Evolutionary conservation across 106 monocot genomes (phyloP).

Genomic region (Gastrodia elata): DNA sequence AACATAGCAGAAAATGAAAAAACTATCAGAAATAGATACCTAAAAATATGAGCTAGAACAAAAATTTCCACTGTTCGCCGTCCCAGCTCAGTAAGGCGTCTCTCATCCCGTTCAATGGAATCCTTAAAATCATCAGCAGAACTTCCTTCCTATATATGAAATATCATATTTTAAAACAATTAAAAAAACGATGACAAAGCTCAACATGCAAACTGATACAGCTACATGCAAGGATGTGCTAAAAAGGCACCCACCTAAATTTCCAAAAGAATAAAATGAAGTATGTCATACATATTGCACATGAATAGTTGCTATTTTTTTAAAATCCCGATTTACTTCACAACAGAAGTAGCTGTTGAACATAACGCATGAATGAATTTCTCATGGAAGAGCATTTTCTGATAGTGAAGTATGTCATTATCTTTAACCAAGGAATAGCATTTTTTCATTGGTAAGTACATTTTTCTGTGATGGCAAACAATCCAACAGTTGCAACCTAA

Average conservation of each 20-base stretch:
- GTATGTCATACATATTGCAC: not conserved
- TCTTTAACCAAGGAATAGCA: not conserved
- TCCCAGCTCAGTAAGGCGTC: slow-evolving; percentile 78
- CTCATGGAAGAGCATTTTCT: not conserved
- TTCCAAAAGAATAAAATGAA: not conserved
- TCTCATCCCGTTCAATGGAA: slow-evolving; percentile 86
- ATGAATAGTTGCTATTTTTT: not conserved
- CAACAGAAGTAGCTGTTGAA: not conserved
- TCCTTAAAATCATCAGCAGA: slow-evolving; percentile 76
- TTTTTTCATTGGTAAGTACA: not conserved
- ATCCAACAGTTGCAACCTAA: not conserved
- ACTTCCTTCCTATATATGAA: slow-evolving; percentile 53
- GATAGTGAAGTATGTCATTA: not conserved
- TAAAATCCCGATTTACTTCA: not conserved
- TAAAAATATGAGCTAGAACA: slow-evolving; percentile 84
- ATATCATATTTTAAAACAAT: slow-evolving; percentile 7
- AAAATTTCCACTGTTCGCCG: slow-evolving; percentile 81
- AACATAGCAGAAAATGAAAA: not conserved
- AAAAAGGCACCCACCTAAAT: not conserved
- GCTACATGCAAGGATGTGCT: not conserved
- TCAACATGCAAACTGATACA: slow-evolving; percentile 9
- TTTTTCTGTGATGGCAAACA: not conserved
- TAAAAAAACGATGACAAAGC: not conserved
- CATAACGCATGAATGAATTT: not conserved
- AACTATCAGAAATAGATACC: slow-evolving; percentile 29